These are phyloP conservation scores for Neurospora pannonica DNA, from an alignment of 495 filamentous ascomycete species.

Conservation along the genomic window DNA sequence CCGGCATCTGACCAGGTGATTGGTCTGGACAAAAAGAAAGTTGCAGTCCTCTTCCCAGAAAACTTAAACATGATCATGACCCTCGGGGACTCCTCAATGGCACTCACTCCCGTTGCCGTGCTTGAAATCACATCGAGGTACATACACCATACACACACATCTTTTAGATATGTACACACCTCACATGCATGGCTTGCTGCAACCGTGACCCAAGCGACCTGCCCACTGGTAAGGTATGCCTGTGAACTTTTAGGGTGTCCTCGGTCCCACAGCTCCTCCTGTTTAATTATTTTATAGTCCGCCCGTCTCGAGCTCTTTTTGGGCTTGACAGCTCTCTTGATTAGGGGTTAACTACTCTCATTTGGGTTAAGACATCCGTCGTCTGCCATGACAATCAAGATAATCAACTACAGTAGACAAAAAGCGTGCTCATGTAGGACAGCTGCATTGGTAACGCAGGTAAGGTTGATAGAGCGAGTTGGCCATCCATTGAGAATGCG, in stretches of 20 bases:
- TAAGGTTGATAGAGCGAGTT: not conserved
- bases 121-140: not conserved
- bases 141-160: not conserved
- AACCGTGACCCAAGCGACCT: not conserved
- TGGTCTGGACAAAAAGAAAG: not conserved
- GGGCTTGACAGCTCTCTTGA: not conserved
- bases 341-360: not conserved
- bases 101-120: not conserved
- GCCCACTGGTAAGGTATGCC: not conserved
- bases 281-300: not conserved
- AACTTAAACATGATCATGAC: not conserved
- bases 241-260: not conserved
- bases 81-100: not conserved
- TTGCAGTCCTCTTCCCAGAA: not conserved
- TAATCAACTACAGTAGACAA: not conserved
- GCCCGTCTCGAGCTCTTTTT: not conserved
- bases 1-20: not conserved
- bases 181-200: not conserved
- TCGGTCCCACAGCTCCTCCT: not conserved
- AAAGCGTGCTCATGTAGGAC: not conserved
- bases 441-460: not conserved
- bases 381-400: not conserved
- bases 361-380: not conserved
- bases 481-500: not conserved
- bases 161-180: not conserved